Percentiles rank a stretch among this genome's conserved stretches.
Conservation (phyloP, 805 yeast genomes). For the Kluyveromyces wickerhamii region DNA sequence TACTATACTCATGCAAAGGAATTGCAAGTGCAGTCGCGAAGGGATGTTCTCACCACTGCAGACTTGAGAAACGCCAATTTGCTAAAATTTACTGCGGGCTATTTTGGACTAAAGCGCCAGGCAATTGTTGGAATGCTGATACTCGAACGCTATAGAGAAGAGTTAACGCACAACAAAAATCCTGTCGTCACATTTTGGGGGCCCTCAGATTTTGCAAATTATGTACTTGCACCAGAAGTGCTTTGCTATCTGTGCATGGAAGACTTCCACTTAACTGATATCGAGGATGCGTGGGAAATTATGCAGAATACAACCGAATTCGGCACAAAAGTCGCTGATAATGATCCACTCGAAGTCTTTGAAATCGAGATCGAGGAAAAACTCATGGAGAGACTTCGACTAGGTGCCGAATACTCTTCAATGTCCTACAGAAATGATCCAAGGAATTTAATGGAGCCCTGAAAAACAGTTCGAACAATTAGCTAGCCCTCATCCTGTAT, state of each 20-base stretch:
- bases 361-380: slow-evolving; percentile 14
- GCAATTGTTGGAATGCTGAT: slow-evolving; percentile 40
- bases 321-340: slow-evolving; percentile 32
- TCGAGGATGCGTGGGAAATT: slow-evolving; percentile 39
- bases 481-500: no score
- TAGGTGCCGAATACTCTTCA: slow-evolving; percentile 7
- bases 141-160: slow-evolving; percentile 23
- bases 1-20: slow-evolving; percentile 45
- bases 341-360: slow-evolving; percentile 24
- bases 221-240: slow-evolving; percentile 58
- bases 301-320: slow-evolving; percentile 42
- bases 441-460: no score
- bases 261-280: slow-evolving; percentile 32
- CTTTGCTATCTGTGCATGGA: slow-evolving; percentile 42
- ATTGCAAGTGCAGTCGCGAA: slow-evolving; percentile 32
- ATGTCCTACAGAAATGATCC: slow-evolving; percentile 4
- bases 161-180: slow-evolving; percentile 31
- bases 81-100: slow-evolving; percentile 46
- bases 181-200: slow-evolving; percentile 56
- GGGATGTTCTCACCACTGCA: slow-evolving; percentile 37
- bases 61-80: slow-evolving; percentile 43
- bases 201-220: slow-evolving; percentile 42
- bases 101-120: slow-evolving; percentile 53
- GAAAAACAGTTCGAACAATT: no score
- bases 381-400: slow-evolving; percentile 4